Conservation (phyloP, 352 stramenopile species). For the Thalassiosira ordinaria region DNA sequence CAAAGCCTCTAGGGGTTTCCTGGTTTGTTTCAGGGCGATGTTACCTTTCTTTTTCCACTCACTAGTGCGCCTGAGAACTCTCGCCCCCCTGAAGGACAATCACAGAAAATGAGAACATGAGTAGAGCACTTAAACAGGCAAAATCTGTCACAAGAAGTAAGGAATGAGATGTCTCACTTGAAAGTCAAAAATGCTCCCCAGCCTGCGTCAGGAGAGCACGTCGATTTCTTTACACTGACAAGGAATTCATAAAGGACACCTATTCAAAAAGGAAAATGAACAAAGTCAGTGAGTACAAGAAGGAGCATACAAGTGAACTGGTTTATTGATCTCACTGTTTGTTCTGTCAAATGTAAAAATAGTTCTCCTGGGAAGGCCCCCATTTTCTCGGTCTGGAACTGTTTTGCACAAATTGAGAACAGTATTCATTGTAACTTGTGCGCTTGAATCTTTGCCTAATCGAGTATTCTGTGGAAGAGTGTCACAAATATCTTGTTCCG, state of each 20-base stretch:
- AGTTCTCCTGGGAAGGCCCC: conserved; percentile 31
- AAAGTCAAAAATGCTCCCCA: conserved; percentile 49
- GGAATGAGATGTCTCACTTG: conserved; percentile 15
- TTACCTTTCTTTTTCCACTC: conserved; percentile 30
- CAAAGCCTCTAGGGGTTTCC: conserved; percentile 19
- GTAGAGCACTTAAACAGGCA: too few relatives aligned
- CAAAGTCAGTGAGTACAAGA: not conserved
- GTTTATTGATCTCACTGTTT: conserved; percentile 15
- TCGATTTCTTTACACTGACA: conserved; percentile 31
- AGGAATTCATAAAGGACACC: conserved; percentile 49
- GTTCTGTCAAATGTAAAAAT: conserved; percentile 21
- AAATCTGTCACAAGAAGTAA: not conserved
- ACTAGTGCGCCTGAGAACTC: conserved; percentile 40
- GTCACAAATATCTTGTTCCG: not conserved
- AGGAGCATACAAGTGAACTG: conserved; percentile 3
- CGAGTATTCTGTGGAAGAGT: conserved; percentile 12
- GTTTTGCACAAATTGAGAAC: conserved; percentile 29
- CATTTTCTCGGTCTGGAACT: conserved; percentile 15
- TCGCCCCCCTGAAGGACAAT: too few relatives aligned
- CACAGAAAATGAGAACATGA: too few relatives aligned
- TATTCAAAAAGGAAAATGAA: conserved; percentile 3
- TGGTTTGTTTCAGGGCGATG: conserved; percentile 18
- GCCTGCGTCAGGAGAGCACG: conserved; percentile 6
- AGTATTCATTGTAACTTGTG: conserved; percentile 30
- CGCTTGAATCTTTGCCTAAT: conserved; percentile 1